A percentile compares a stretch with the other conserved stretches of the same genome.
Conservation (phyloP, 805 yeast genomes). For the Citeromyces nyonsensis region DNA sequence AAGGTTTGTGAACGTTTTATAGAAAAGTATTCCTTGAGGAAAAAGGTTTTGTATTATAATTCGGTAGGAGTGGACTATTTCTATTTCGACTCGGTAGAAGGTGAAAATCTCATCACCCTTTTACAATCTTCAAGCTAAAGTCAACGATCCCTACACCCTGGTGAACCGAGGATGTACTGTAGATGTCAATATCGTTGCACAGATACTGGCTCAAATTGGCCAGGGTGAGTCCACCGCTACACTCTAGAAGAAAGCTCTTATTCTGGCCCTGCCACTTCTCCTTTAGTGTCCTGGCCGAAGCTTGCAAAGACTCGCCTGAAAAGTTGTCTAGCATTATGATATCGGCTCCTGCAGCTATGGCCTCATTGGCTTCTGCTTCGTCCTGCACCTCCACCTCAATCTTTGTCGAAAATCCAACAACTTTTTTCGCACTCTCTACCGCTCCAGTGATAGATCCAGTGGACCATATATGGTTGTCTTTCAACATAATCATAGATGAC, state of each 20-base stretch:
- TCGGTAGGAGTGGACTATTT: too few species aligned
- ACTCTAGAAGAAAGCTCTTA: slow-evolving; percentile 57
- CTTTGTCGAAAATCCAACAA: slow-evolving; percentile 79
- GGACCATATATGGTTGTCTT: slow-evolving; percentile 87
- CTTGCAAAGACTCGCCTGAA: slow-evolving; percentile 42
- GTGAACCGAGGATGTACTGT: slow-evolving; percentile 82
- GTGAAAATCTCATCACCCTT: too few species aligned
- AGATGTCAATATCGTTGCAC: slow-evolving; percentile 73
- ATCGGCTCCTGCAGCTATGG: slow-evolving; percentile 91
- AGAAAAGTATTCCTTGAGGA: not conserved
- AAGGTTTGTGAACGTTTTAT: not conserved
- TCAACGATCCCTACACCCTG: slow-evolving; percentile 83
- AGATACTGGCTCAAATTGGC: slow-evolving; percentile 50
- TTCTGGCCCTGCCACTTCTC: slow-evolving; percentile 28
- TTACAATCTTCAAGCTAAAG: slow-evolving; percentile 59
- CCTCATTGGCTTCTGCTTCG: slow-evolving; percentile 81
- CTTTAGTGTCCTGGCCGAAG: slow-evolving; percentile 52
- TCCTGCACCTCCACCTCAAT: slow-evolving; percentile 86
- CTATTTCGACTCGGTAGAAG: too few species aligned
- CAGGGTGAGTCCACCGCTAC: slow-evolving; percentile 80
- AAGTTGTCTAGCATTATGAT: slow-evolving; percentile 92
- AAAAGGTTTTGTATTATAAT: too few species aligned
- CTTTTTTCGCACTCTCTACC: slow-evolving; percentile 58
- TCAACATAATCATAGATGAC: slow-evolving; percentile 89
- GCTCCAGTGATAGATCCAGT: slow-evolving; percentile 87